phyloP scores from a whole-genome alignment of 129 eudicot genomes.

The Escallonia rubra region DNA sequence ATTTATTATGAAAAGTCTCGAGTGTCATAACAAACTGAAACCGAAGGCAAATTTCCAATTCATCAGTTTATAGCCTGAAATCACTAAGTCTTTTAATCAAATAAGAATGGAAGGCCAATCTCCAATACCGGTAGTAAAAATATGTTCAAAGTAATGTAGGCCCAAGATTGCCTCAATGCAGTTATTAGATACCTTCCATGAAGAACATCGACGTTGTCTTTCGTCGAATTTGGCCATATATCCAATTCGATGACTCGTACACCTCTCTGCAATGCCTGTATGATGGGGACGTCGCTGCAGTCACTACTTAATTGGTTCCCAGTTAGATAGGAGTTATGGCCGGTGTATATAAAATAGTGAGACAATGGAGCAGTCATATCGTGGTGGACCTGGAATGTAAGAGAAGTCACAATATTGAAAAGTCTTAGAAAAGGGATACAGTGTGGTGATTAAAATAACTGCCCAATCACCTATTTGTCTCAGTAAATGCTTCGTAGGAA shows the following conservation, averaged over 20 bases:
- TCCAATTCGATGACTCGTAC: conserved; percentile 93
- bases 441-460: no score
- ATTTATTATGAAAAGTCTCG: no score
- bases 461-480: no score
- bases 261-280: conserved; percentile 63
- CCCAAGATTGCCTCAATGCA: not conserved
- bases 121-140: not conserved
- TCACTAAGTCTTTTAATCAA: no score
- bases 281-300: conserved; percentile 88
- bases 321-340: conserved; percentile 89
- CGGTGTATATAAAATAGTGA: conserved; percentile 85
- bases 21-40: no score
- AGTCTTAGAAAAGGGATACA: no score
- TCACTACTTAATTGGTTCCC: conserved; percentile 93
- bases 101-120: not conserved
- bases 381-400: conserved; percentile 54
- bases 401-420: conserved; percentile 9
- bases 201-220: conserved; percentile 67
- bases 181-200: conserved; percentile 66
- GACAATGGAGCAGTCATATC: conserved; percentile 88
- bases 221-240: conserved; percentile 86
- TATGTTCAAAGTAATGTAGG: not conserved
- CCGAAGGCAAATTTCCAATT: no score
- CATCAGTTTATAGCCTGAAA: no score
- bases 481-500: no score